Base-by-base conservation (phyloP, 2,329 filamentous ascomycete species). In the Rutstroemia sp. region DNA sequence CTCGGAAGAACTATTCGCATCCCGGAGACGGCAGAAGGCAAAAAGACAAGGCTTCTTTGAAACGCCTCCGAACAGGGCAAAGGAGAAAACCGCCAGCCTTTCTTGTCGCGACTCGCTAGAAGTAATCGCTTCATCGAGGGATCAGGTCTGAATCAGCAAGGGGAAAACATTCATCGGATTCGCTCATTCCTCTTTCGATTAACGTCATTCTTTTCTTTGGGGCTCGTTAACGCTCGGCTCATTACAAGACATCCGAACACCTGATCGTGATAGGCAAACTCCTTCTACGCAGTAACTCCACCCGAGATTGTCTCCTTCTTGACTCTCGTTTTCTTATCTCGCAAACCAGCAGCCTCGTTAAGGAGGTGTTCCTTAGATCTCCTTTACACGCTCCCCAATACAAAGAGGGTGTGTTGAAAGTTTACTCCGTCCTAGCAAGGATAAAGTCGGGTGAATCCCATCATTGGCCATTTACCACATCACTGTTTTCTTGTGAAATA, bases 151-250 rank as follows among this genome's bases (percentile, higher is more conserved):
- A 40, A 46, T 46, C 40, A 25, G 40, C 27, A 30, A 27, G 34
- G 44, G 19, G 19, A n/a, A 39, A 42, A 42, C 27, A 52, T 52
- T 40, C 47, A 36, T 54, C 34, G 51, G 42, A 54, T 39, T 49
- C 51, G 45, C 44, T 48, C 34, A 54, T 49, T 42, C 52, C 39
- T 40, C 44, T 14, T 40, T 36, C 8, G 23, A 48, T 48, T 34
- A 40, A 49, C 34, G 5, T 54, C 44, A 49, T 40, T 54, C 44
- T 10, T 34, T 34, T 42, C 48, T 42, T 42, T 10, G 30, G 10
- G 39, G 39, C 9, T n/a, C 39, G n/a, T 42, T 10, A 40, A 42
- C 17, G 16, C 17, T 42, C 39, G 39, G 17, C 14, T 19, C 39
- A 42, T 10, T 42, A n/a, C 17, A 42, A 42, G 8, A n/a, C 39